Evolutionary conservation across 257 asterid species (phyloP), one percentile per base, ranked within the genome.

Genomic region (Coffea eugenioides): DNA sequence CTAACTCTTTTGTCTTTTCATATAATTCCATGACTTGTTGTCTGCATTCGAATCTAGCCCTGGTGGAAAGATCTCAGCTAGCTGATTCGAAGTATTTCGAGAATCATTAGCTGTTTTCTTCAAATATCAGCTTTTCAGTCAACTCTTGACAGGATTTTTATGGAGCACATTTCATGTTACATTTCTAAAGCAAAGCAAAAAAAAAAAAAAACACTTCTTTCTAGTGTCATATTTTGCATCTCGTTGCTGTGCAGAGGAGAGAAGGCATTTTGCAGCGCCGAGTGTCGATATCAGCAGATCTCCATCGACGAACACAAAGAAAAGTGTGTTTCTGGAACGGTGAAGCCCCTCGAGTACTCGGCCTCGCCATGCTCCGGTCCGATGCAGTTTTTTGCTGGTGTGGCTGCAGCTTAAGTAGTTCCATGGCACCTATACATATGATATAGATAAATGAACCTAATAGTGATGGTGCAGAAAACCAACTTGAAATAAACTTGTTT

Each of bases 241-340:
- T 43, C 9, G 27, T 74, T 57, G 64, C 48, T 2, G n/a, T 89
- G 78, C 89, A 94, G 97, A 87, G 97, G 98, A 8, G 98, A 94
- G 77, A 94, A 88, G 79, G 97, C 92, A 16, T 94, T 94, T 72
- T 94, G 98, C 79, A 94, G 98, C 74, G 51, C 88, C 9, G 98
- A 94, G 92, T 94, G 97, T 73, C 85, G 97, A 43, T 86, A 83
- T 83, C 83, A 82, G 82, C 95, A 94, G 27, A 91, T 94, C 51
- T 88, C 84, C 85, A 51, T 79, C 75, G 98, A 94, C 20, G 97
- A 94, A 80, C 86, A 87, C 70, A 88, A 75, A 77, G 96, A 90
- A 45, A 91, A 91, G 82, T 84, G 92, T 59, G 80, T 62, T 80
- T 80, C 89, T 1, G 86, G 85, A 80, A 83, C 80, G 18, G 77